Evolutionary conservation across 345 rosid species (phyloP).

Genomic region (Gossypium longicalyx): DNA sequence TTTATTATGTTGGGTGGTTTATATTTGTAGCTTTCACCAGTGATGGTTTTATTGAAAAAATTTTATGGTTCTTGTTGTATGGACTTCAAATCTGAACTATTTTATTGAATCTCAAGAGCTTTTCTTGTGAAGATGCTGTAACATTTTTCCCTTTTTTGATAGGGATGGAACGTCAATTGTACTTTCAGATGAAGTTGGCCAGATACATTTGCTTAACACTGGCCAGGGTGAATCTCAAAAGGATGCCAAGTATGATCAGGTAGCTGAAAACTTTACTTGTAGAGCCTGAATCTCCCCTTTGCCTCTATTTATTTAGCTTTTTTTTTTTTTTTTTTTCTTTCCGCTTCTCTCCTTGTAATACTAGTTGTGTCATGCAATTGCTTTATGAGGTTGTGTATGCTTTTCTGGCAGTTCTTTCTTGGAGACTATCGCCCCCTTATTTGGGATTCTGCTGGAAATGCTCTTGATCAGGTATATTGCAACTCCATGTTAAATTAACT

Average conservation of each 20-base stretch:
- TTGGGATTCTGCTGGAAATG: constrained; percentile 76
- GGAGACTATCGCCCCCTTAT: constrained; percentile 98
- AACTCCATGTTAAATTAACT: constrained; percentile 5
- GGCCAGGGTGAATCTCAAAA: constrained; percentile 98
- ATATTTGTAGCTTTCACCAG: constrained; percentile 7
- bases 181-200: constrained; percentile 99
- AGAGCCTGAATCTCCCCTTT: neutral
- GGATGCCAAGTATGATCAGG: constrained; percentile 97
- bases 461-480: constrained; percentile 84
- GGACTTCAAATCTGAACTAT: constrained; percentile 1
- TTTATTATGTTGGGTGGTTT: constrained; percentile 15
- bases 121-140: neutral
- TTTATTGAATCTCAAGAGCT: constrained; percentile 3
- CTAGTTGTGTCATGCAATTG: constrained; percentile 19
- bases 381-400: constrained; percentile 20
- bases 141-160: constrained; percentile 13
- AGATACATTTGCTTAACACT: constrained; percentile 82
- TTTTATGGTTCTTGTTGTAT: neutral
- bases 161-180: constrained; percentile 99
- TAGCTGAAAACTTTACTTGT: constrained; percentile 20
- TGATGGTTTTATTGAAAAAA: neutral
- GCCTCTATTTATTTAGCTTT: neutral
- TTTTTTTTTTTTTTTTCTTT: neutral
- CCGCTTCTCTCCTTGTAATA: neutral
- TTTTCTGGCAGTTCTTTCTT: constrained; percentile 76